Base-by-base conservation (phyloP, 23 red algal genomes). In the Pyropia haitanensis region DNA sequence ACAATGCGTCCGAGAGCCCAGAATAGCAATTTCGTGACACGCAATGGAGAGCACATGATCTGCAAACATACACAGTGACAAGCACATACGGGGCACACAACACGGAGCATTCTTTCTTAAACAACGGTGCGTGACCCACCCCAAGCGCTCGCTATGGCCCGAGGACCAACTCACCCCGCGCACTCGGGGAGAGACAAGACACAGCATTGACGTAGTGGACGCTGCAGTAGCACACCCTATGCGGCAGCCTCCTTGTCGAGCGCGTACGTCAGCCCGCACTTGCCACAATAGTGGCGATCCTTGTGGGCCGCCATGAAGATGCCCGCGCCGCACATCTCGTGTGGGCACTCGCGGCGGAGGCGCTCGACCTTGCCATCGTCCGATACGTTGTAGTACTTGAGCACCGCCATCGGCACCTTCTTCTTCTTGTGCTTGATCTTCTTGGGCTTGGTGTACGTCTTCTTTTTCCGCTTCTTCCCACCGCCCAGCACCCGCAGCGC, bases 401-500 rank as follows among this genome's bases (percentile, higher is more conserved):
- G 71, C 5, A 89, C 86, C 25, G 79, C 79, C 30, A 88, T 21
- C 49, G 82, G 82, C 28, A 98, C 86, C 52, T 83, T 98, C 76
- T 91, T 98, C 27, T 89, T 73, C 80, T 98, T 98, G 80, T 98
- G 94, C 80, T 98, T 98, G 80, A 98, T 87, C 60, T 98, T 98
- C 75, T 98, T 98, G n/a, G 94, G 94, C 72, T 89, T 98, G 0
- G 94, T 98, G 76, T 91, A 98, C 20, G 85, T 87, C 85, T 98
- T 98, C 82, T 98, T 98, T 75, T 91, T 98, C 20, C 88, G 72
- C 68, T 98, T 98, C 80, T 98, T 98, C 30, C 84, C 94, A 64
- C 94, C 94, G 68, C 94, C 94, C 60, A 86, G 65, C 23, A 98
- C 51, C 51, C 86, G 56, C 20, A 64, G 62, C 9, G 67, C 55